phyloP scores from a whole-genome alignment of 1,284 basidiomycete species.

The Irpex sp. region DNA sequence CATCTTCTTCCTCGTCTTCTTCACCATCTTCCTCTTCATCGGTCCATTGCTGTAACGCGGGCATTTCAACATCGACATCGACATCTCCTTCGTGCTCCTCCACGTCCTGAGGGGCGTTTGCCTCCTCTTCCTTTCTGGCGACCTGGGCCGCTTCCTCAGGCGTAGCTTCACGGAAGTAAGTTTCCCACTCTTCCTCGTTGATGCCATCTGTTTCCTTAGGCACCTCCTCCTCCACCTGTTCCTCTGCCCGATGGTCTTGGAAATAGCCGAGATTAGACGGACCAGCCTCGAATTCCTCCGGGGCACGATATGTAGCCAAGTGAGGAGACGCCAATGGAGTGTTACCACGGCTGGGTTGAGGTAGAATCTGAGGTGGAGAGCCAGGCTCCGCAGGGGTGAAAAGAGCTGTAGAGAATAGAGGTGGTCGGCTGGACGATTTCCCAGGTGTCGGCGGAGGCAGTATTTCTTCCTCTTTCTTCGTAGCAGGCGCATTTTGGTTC shows the following conservation, averaged over 20 bases:
- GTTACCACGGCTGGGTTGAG: constrained; percentile 12
- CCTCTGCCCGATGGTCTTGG: constrained; percentile 19
- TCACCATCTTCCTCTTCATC: constrained; percentile 22
- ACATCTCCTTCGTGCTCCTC: constrained; percentile 18
- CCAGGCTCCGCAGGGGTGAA: constrained; percentile 2
- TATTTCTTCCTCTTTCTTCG: neutral
- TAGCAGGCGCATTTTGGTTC: neutral
- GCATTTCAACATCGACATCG: constrained; percentile 6
- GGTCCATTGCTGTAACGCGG: constrained; percentile 9
- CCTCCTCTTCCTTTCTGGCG: constrained; percentile 11
- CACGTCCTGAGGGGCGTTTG: constrained; percentile 13
- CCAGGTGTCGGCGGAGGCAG: constrained; percentile 12
- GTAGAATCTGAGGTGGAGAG: constrained; percentile 19
- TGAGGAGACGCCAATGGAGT: constrained; percentile 38
- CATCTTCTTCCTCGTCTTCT: constrained; percentile 23
- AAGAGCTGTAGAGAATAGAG: constrained; percentile 7
- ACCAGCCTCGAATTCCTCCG: constrained; percentile 50
- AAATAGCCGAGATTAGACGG: constrained; percentile 34
- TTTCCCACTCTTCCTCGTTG: constrained; percentile 27
- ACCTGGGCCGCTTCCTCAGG: neutral
- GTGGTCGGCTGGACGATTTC: constrained; percentile 1
- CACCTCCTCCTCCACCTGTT: constrained; percentile 11
- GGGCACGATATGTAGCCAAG: constrained; percentile 51
- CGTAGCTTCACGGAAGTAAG: constrained; percentile 27
- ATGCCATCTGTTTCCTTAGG: neutral